These are phyloP conservation scores for Neurospora sp. DNA, from an alignment of 495 filamentous ascomycete species.

Conservation along the genomic window DNA sequence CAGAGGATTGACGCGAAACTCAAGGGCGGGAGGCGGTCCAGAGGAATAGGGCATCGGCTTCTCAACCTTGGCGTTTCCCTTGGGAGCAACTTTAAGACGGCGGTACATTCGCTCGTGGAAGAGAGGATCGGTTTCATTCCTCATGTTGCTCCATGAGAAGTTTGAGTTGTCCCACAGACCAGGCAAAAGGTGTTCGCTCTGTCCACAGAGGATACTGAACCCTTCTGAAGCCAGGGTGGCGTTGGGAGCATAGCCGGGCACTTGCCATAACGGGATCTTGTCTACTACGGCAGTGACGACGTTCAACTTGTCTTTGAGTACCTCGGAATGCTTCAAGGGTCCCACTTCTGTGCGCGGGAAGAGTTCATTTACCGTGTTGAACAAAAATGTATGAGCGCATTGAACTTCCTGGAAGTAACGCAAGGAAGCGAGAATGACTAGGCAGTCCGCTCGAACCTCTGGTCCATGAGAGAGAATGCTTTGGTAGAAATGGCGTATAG, in stretches of 20 bases:
- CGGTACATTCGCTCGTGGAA: neutral
- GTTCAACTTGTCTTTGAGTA: constrained; percentile 6
- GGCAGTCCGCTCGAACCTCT: neutral
- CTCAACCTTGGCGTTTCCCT: neutral
- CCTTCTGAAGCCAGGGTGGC: constrained; percentile 22
- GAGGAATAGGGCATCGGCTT: constrained; percentile 5
- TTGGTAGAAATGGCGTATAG: neutral
- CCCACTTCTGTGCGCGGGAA: neutral
- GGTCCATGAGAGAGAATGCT: neutral
- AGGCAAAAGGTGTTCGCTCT: constrained; percentile 20
- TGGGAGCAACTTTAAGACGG: neutral
- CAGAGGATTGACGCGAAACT: constrained; percentile 5
- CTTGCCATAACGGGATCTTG: constrained; percentile 15
- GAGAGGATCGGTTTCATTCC: neutral
- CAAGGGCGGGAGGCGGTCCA: constrained; percentile 4
- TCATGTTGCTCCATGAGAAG: neutral
- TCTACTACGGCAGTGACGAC: constrained; percentile 30
- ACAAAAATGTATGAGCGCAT: neutral
- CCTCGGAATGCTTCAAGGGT: neutral
- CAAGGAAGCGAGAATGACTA: neutral
- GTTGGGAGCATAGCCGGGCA: constrained; percentile 3
- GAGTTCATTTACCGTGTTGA: neutral
- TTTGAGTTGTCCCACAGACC: constrained; percentile 14
- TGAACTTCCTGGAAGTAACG: neutral
- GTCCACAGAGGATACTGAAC: constrained; percentile 31